Percentiles rank a stretch among this genome's conserved stretches.
These are phyloP conservation scores for Sporisorium iseilematis-ciliati DNA, from an alignment of 1,284 basidiomycete species.

Conservation along the genomic window DNA sequence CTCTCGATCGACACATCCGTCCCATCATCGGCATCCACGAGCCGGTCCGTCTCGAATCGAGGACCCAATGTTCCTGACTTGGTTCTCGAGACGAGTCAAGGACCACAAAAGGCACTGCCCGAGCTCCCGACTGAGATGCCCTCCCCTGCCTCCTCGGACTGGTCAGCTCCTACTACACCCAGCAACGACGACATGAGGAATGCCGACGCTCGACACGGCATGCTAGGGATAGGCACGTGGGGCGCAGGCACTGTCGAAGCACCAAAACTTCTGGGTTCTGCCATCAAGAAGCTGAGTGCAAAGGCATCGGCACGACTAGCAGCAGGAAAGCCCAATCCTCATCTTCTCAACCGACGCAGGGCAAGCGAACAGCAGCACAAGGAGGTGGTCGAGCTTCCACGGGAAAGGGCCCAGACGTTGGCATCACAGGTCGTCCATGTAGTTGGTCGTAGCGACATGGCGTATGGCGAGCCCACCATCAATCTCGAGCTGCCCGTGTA, in stretches of 20 bases:
- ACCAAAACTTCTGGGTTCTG: slow-evolving; percentile 1
- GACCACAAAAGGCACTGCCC: neutral
- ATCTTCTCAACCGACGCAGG: neutral
- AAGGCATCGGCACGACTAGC: neutral
- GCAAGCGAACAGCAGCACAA: neutral
- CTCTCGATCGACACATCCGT: no score
- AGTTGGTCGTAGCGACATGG: neutral
- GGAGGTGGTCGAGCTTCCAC: neutral
- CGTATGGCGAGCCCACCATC: neutral
- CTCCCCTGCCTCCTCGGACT: neutral
- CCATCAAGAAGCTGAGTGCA: slow-evolving; percentile 16
- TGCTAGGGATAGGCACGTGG: neutral
- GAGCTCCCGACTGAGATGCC: neutral
- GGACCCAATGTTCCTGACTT: neutral
- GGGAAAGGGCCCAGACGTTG: neutral
- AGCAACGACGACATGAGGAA: neutral
- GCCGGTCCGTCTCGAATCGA: no score
- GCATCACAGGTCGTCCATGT: neutral
- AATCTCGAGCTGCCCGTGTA: slow-evolving; percentile 21
- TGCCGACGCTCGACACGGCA: neutral
- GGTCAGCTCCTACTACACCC: neutral
- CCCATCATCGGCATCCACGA: no score
- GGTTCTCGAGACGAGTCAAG: neutral
- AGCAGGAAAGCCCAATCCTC: neutral
- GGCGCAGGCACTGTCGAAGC: neutral